Conservation (phyloP, 2,329 filamentous ascomycete genomes). For the Hypoxylon sp. region DNA sequence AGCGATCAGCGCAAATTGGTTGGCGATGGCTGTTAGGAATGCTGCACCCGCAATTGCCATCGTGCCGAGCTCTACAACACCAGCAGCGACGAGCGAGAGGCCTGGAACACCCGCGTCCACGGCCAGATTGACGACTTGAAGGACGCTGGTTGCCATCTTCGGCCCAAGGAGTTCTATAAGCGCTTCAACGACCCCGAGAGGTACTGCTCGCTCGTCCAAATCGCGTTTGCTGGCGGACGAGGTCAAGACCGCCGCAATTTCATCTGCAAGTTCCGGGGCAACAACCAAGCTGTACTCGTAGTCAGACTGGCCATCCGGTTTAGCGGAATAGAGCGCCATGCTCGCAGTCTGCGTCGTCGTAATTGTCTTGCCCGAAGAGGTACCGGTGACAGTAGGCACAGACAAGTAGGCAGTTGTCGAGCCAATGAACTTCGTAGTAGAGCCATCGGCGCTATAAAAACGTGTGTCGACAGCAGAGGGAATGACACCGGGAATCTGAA, state of each 20-base stretch:
- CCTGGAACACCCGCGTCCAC: not conserved
- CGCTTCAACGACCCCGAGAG: not conserved
- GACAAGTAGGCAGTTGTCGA: conserved; percentile 9
- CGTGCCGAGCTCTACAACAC: not conserved
- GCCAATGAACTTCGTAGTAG: conserved; percentile 18
- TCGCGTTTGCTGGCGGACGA: not conserved
- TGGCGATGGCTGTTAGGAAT: not conserved
- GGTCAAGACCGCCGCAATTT: not conserved
- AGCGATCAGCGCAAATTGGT: not conserved
- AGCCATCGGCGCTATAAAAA: conserved; percentile 16
- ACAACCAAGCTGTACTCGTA: conserved; percentile 2
- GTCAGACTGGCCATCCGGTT: not conserved
- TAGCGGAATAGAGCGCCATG: conserved; percentile 2
- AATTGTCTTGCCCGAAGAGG: not conserved
- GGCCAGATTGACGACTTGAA: not conserved
- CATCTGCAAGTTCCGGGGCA: not conserved
- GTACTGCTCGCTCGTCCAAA: not conserved
- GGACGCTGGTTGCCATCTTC: not conserved
- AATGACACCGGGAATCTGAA: conserved; percentile 17
- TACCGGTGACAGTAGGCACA: not conserved
- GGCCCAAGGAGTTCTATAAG: not conserved
- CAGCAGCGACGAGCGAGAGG: not conserved
- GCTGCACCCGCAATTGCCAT: not conserved
- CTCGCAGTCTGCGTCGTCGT: not conserved
- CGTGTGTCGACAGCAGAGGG: conserved; percentile 13